Conservation (phyloP, 2,329 filamentous ascomycete genomes). For the Claviceps maximensis region DNA sequence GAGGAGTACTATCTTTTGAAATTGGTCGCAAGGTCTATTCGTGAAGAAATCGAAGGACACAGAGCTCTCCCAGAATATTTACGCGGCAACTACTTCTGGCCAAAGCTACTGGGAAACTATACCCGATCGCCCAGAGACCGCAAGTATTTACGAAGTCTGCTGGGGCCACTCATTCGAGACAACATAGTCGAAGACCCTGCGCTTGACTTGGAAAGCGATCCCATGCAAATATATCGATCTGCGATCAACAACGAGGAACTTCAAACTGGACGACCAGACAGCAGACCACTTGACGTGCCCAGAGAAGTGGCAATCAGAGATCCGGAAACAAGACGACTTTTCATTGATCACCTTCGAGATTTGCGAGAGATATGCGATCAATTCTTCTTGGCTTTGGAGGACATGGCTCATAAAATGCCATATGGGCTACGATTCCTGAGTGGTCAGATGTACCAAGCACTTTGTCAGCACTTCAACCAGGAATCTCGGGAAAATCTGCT, state of each 20-base stretch:
- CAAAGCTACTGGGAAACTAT: slow-evolving; percentile 74
- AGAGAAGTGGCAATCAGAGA: slow-evolving; percentile 93
- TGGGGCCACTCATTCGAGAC: slow-evolving; percentile 75
- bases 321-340: slow-evolving; percentile 78
- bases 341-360: slow-evolving; percentile 89
- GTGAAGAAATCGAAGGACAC: slow-evolving; percentile 71
- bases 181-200: slow-evolving; percentile 87
- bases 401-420: slow-evolving; percentile 75
- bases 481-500: slow-evolving; percentile 68
- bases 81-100: slow-evolving; percentile 87
- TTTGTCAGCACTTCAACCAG: slow-evolving; percentile 64
- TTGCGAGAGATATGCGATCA: slow-evolving; percentile 90
- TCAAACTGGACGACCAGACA: slow-evolving; percentile 73
- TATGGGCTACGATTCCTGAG: slow-evolving; percentile 85
- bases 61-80: slow-evolving; percentile 69
- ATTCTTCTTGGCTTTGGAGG: slow-evolving; percentile 70
- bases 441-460: slow-evolving; percentile 68
- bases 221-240: slow-evolving; percentile 90
- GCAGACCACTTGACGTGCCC: slow-evolving; percentile 69
- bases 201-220: slow-evolving; percentile 89
- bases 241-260: slow-evolving; percentile 97
- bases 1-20: slow-evolving; percentile 96
- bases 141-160: slow-evolving; percentile 77
- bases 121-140: slow-evolving; percentile 82
- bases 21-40: slow-evolving; percentile 67